phyloP scores from a whole-genome alignment of 1,284 basidiomycete genomes.

The Sporisorium exsertum region DNA sequence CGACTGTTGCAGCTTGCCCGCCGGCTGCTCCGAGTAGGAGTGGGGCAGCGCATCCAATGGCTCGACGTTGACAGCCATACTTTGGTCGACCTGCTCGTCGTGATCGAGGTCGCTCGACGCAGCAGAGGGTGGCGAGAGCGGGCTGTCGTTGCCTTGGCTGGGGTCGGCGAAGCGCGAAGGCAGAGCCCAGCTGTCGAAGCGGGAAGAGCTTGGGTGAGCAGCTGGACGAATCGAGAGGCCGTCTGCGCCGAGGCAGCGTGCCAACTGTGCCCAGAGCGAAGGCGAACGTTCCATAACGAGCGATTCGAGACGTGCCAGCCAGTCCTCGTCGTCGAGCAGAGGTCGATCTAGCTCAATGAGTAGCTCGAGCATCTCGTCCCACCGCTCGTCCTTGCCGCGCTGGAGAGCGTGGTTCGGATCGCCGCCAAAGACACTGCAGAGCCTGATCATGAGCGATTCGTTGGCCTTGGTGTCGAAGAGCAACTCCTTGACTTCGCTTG shows the following conservation, averaged over 20 bases:
- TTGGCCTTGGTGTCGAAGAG: conserved; percentile 46
- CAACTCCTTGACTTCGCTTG: conserved; percentile 43
- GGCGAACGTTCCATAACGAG: conserved; percentile 46
- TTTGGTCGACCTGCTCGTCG: conserved; percentile 2
- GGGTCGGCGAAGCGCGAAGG: conserved; percentile 12
- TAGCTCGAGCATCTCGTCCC: conserved; percentile 52
- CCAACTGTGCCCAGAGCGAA: conserved; percentile 41
- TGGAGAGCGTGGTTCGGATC: conserved; percentile 7
- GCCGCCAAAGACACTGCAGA: conserved; percentile 49
- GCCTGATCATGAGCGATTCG: conserved; percentile 28
- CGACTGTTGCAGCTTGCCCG: conserved; percentile 24
- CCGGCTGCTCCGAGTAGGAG: conserved; percentile 38
- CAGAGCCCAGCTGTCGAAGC: conserved; percentile 50
- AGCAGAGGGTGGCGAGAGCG: conserved; percentile 19
- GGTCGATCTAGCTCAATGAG: conserved; percentile 44
- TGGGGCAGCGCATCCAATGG: conserved; percentile 27
- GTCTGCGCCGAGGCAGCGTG: conserved; percentile 47
- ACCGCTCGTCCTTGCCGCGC: conserved; percentile 39
- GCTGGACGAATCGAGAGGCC: conserved; percentile 21
- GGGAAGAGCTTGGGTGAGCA: conserved; percentile 13
- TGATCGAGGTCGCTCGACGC: conserved; percentile 23
- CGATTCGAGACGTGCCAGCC: conserved; percentile 39
- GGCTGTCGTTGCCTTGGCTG: conserved; percentile 17
- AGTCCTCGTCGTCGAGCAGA: conserved; percentile 47
- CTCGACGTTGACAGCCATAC: conserved; percentile 32